Evolutionary conservation across 768 basidiomycete genomes (phyloP).

Genomic region (Podaxis mareebaensis): DNA sequence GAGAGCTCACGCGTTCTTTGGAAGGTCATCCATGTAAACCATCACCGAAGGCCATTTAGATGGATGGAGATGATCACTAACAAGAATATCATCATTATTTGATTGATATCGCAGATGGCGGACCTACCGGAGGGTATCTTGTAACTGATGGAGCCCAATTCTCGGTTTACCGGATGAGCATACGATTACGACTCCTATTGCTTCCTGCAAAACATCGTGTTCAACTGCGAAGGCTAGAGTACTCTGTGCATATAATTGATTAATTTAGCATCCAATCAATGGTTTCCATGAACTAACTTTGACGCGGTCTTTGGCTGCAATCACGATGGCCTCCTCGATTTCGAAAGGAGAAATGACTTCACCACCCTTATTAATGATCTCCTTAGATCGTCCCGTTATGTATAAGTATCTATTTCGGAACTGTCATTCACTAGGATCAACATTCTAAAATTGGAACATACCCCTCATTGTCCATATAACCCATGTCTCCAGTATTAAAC

Average conservation of each 20-base stretch:
- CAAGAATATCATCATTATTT: neutral
- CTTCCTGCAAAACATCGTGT: constrained; percentile 49
- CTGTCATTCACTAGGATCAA: neutral
- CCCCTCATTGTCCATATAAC: constrained; percentile 48
- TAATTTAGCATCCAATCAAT: neutral
- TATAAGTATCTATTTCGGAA: constrained; percentile 34
- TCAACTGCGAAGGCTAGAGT: constrained; percentile 45
- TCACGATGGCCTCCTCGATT: constrained; percentile 55
- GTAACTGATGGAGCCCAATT: constrained; percentile 40
- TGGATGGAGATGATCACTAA: constrained; percentile 45
- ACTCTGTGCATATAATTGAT: constrained; percentile 23
- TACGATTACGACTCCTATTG: constrained; percentile 46
- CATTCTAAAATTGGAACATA: constrained; percentile 19
- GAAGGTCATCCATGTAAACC: constrained; percentile 48
- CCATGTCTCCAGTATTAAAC: constrained; percentile 53
- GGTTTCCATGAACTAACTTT: constrained; percentile 29
- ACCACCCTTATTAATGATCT: constrained; percentile 61
- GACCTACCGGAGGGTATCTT: constrained; percentile 39
- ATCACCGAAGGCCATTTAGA: constrained; percentile 51
- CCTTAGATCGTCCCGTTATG: constrained; percentile 60
- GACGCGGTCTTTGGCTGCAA: constrained; percentile 39
- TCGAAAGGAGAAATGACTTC: constrained; percentile 65
- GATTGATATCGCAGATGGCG: neutral
- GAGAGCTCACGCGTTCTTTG: constrained; percentile 39
- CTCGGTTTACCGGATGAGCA: constrained; percentile 33